These are phyloP conservation scores for Pseudogymnoascus sp. DNA, from an alignment of 2,329 filamentous ascomycete species.

Conservation along the genomic window DNA sequence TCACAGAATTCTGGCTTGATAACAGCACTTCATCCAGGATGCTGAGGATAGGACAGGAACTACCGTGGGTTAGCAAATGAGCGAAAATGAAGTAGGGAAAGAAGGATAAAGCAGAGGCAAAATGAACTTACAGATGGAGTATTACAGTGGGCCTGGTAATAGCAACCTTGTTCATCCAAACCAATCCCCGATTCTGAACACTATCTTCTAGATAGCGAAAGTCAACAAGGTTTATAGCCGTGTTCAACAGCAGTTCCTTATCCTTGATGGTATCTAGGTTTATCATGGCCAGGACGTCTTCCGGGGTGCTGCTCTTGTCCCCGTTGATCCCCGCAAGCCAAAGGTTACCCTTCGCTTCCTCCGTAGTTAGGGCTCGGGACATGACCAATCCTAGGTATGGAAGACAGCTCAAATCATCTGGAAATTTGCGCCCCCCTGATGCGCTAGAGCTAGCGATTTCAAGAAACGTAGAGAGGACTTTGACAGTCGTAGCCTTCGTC, in stretches of 20 bases:
- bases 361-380: slow-evolving; percentile 47
- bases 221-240: slow-evolving; percentile 58
- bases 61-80: slow-evolving; percentile 27
- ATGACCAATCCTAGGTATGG: slow-evolving; percentile 57
- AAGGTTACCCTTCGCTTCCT: slow-evolving; percentile 57
- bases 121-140: slow-evolving; percentile 46
- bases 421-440: slow-evolving; percentile 21
- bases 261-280: slow-evolving; percentile 47
- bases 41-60: slow-evolving; percentile 49
- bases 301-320: slow-evolving; percentile 36
- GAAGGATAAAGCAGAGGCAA: not conserved
- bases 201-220: slow-evolving; percentile 59
- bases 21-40: slow-evolving; percentile 54
- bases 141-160: slow-evolving; percentile 49
- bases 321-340: slow-evolving; percentile 53
- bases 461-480: slow-evolving; percentile 56
- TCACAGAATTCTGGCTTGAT: slow-evolving; percentile 55
- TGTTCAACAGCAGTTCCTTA: slow-evolving; percentile 55
- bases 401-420: slow-evolving; percentile 26
- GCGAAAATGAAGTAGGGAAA: not conserved
- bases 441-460: slow-evolving; percentile 39
- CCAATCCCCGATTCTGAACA: slow-evolving; percentile 52
- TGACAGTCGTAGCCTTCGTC: slow-evolving; percentile 52
- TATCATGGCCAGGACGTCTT: slow-evolving; percentile 35
- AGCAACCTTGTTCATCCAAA: slow-evolving; percentile 55